Conservation (phyloP, 2,329 filamentous ascomycete genomes). For the Colletotrichum lindemuthianum region DNA sequence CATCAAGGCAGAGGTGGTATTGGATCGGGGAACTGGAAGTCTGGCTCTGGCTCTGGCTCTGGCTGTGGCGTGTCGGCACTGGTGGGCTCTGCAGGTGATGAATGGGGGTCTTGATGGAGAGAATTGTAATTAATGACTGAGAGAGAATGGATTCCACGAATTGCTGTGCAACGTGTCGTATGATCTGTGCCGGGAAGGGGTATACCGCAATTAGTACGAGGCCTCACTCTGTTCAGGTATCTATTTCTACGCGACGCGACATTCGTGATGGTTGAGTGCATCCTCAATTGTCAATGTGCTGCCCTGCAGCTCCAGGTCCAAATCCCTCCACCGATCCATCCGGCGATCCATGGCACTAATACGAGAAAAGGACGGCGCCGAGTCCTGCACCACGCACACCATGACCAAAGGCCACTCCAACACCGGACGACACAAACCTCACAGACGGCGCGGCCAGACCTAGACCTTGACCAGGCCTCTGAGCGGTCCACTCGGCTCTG, state of each 20-base stretch:
- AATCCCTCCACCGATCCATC: slow-evolving; percentile 25
- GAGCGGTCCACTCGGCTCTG: not conserved
- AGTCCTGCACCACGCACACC: slow-evolving; percentile 16
- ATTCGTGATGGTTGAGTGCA: not conserved
- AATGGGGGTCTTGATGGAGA: not conserved
- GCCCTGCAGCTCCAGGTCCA: not conserved
- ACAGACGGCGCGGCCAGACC: slow-evolving; percentile 19
- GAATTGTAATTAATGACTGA: not conserved
- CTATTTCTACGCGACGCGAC: too few species aligned
- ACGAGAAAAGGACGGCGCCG: slow-evolving; percentile 18
- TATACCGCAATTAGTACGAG: not conserved
- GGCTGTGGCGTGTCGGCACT: slow-evolving; percentile 31
- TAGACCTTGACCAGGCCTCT: not conserved
- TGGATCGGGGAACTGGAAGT: not conserved
- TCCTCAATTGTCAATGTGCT: not conserved
- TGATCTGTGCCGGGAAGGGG: too few species aligned
- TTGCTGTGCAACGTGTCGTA: slow-evolving; percentile 14
- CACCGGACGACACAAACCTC: slow-evolving; percentile 14
- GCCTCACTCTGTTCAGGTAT: slow-evolving; percentile 1
- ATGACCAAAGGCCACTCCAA: slow-evolving; percentile 24
- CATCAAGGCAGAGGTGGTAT: not conserved
- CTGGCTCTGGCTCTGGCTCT: slow-evolving; percentile 18
- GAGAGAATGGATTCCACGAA: not conserved
- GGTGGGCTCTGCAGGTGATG: not conserved
- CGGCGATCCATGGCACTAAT: slow-evolving; percentile 21